Evolutionary conservation across 805 yeast species (phyloP).

Genomic region (Yamadazyma kitorensis): DNA sequence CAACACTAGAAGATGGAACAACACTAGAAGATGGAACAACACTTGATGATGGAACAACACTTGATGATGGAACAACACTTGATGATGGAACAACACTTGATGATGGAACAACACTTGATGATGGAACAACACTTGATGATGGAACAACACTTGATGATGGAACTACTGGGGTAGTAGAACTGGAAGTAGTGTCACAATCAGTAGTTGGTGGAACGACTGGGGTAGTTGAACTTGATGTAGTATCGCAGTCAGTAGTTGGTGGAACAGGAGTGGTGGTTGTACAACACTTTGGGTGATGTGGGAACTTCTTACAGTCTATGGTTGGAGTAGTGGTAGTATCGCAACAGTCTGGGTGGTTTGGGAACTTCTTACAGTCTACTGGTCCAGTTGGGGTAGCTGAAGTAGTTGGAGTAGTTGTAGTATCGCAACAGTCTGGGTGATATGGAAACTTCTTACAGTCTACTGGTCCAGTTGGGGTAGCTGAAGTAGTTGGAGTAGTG

Average conservation of each 20-base stretch:
- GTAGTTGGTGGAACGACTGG: conserved; percentile 1
- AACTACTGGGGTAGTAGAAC: conserved; percentile 5
- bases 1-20: conserved; percentile 2
- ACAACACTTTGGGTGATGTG: conserved; percentile 1
- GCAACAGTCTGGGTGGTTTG: background rate
- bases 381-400: background rate
- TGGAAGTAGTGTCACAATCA: conserved; percentile 6
- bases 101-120: conserved; percentile 2
- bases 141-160: background rate
- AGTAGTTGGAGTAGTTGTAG: background rate
- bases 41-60: conserved; percentile 3
- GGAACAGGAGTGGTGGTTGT: conserved; percentile 2
- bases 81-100: conserved; percentile 1
- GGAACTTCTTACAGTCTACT: conserved; percentile 1
- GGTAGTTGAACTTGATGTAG: conserved; percentile 7
- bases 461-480: no score
- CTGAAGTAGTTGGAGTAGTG: no score
- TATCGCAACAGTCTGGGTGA: background rate
- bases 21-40: conserved; percentile 1
- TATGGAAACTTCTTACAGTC: conserved; percentile 1
- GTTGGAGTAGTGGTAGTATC: background rate
- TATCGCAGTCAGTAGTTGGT: conserved; percentile 6
- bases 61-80: background rate
- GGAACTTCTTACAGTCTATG: background rate
- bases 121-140: background rate